Evolutionary conservation across 371 early-diverging fungal genomes (phyloP), one percentile per base, ranked within the genome.

Genomic region (Mucor sp.): DNA sequence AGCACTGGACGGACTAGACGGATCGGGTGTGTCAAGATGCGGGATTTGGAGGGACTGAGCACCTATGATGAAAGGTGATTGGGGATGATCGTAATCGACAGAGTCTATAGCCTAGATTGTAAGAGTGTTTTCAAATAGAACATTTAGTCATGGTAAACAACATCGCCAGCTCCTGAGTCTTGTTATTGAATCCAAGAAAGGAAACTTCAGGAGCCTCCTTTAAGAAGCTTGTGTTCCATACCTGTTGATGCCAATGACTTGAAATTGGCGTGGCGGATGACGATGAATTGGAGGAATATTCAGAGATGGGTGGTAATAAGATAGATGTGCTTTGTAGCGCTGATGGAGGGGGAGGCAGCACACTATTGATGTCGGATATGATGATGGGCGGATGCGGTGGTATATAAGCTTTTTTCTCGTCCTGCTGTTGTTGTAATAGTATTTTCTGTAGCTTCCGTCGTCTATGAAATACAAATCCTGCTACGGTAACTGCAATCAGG

Each of bases 11-110:
- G 50, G 50, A 47, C 39, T 61, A 7, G 67, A 44, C 21, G 72
- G 60, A 15, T 59, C 59, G 43, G 74, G 72, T 48, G 71, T 41
- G 57, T 56, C 67, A 58, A 80, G 50, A 41, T 71, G 75, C 37
- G 80, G 75, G 12, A 80, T 79, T 48, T 77, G 77, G 27, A 76
- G 64, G 15, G 69, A 58, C 1, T 69, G 69, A 15, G 74, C 69
- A 41, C 74, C 69, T 32, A 73, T 63, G 17, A 73, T 60, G 25
- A 69, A 69, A 27, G 72, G 67, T 47, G 72, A 71, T 23, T 71
- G 55, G 25, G 74, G 69, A 57, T 69, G 63, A 28, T 58, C 56
- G 56, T 62, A 62, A 27, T 67, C 47, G 12, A 62, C 33, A 56
- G 41, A 58, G n/a, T 67, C 57, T 35, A 62, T 23, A 63, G 43